phyloP scores from a whole-genome alignment of 192 early-diverging fungal species.

The Backusella tarrabulga region DNA sequence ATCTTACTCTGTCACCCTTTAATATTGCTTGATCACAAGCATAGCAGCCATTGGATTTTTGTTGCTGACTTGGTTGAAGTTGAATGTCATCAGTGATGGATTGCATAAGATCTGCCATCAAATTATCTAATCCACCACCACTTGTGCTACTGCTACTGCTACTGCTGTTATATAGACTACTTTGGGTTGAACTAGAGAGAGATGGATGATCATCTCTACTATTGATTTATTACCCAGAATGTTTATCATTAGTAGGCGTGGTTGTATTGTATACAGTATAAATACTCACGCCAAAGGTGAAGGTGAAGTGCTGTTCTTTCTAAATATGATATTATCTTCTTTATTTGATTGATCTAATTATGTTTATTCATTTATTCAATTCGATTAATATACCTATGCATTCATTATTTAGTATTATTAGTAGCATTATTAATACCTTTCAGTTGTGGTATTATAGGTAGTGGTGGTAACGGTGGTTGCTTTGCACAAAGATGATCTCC shows the following conservation, averaged over 20 bases:
- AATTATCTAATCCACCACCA: conserved; percentile 23
- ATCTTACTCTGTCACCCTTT: not conserved
- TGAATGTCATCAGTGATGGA: conserved; percentile 25
- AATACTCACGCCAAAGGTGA: not conserved
- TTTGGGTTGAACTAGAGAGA: not conserved
- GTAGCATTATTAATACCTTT: not conserved
- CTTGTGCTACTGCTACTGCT: not conserved
- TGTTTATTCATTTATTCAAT: not conserved
- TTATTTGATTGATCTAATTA: not conserved
- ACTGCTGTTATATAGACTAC: not conserved
- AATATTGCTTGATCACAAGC: not conserved
- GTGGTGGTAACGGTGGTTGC: conserved; percentile 45
- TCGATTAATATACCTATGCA: not conserved
- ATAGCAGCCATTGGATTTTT: not conserved
- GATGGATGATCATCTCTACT: not conserved
- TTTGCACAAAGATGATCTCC: conserved; percentile 53
- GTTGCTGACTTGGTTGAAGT: not conserved
- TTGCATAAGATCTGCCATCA: conserved; percentile 32
- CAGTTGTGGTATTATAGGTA: conserved; percentile 12
- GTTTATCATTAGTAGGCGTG: not conserved
- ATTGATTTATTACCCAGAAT: not conserved
- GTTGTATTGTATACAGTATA: not conserved
- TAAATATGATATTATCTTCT: not conserved
- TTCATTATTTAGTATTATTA: not conserved
- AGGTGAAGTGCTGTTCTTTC: not conserved